Base-by-base conservation (phyloP, 129 eudicot genomes). In the Tagetes erecta region DNA sequence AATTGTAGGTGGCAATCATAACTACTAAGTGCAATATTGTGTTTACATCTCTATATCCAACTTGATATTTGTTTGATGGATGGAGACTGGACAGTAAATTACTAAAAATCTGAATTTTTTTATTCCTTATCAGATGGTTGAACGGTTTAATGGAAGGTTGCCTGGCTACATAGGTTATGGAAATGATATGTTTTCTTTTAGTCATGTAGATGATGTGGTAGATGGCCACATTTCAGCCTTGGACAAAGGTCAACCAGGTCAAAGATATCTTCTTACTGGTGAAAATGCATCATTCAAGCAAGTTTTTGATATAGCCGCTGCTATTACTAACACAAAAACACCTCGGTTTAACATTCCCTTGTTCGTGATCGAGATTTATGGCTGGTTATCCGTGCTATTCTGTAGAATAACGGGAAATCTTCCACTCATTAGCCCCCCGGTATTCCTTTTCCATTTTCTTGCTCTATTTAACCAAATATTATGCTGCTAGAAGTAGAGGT, bases 381-480 rank as follows among this genome's bases (percentile, higher is more conserved):
- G 98, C 60, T 90, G 98, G 95, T 51, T 83, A 74, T 93, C 87
- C 1, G 90, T 93, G 66, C 63, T 86, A n/a, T 51, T 86, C 60
- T 74, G 85, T 20, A 81, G 84, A 80, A 81, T 93, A 68, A 93
- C 98, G 0, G 92, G 98, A 83, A 86, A 76, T 37, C 86, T 90
- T 67, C 96, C 96, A 31, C 80, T 93, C 20, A 77, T 93, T 64
- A 90, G 98, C 70, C 98, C 98, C 73, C 96, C 96, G 92, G 98
- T 93, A 84, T 64, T 78, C 5, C 42, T 2, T 70, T 67, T 34
- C 5, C 55, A 3, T 67, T 27, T 73, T 14, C 66, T 38, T 51
- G 6, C 27, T 60, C 63, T 59, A 45, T 62, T 67, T 13, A 58
- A 64, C 53, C 46, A 35, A 33, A 36, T 62, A 4, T 14, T 44